These are phyloP conservation scores for Psilocybe sp. DNA, from an alignment of 768 basidiomycete genomes.

Conservation along the genomic window DNA sequence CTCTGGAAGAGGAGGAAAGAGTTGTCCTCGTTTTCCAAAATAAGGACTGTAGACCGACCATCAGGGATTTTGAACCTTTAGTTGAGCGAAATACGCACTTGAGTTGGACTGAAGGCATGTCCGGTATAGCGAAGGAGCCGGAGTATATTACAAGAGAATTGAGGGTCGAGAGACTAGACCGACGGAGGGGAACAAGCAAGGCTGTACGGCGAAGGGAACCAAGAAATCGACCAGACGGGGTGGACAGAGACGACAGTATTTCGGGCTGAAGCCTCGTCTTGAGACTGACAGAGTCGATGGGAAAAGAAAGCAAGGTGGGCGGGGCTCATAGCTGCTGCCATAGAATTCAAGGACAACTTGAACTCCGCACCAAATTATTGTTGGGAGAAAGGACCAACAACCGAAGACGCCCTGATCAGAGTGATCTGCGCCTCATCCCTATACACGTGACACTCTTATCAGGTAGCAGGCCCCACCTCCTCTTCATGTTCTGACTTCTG, in stretches of 20 bases:
- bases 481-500: no score
- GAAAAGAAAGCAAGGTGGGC: constrained; percentile 10
- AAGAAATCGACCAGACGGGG: no score
- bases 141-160: no score
- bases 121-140: no score
- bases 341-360: constrained; percentile 21
- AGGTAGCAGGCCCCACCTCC: no score
- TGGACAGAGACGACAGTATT: no score
- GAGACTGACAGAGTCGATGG: constrained; percentile 10
- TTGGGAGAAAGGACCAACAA: constrained; percentile 13
- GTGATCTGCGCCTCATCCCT: no score
- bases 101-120: neutral
- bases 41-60: constrained; percentile 31
- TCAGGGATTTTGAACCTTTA: neutral
- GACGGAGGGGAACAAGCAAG: no score
- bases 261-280: constrained; percentile 2
- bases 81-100: constrained; percentile 4
- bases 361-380: constrained; percentile 21
- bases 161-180: no score
- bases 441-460: no score
- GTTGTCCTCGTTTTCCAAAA: constrained; percentile 37
- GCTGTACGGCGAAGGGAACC: no score
- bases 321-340: constrained; percentile 9
- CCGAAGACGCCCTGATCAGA: neutral
- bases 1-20: constrained; percentile 58